A percentile compares a stretch with the other conserved stretches of the same genome.
phyloP scores from a whole-genome alignment of 2,329 filamentous ascomycete genomes.

The Curvularia eragrostidis region DNA sequence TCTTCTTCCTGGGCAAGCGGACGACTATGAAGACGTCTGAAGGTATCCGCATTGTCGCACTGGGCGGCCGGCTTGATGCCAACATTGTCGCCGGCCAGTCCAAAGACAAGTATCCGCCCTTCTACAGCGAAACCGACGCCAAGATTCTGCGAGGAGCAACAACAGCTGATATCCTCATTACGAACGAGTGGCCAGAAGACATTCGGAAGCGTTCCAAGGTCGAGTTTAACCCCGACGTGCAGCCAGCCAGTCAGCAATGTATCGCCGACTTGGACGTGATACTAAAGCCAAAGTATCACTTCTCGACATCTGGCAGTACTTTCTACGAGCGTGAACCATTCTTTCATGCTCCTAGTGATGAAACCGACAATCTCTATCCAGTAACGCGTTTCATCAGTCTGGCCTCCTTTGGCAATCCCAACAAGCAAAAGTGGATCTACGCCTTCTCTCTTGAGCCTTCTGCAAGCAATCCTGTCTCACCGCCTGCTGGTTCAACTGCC shows the following conservation, averaged over 20 bases:
- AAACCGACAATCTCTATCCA: constrained; percentile 59
- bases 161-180: constrained; percentile 84
- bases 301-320: constrained; percentile 72
- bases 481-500: constrained; percentile 75
- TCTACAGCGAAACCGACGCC: constrained; percentile 78
- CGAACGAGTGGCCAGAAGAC: constrained; percentile 80
- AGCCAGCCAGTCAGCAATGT: constrained; percentile 65
- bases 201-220: constrained; percentile 74
- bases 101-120: constrained; percentile 76
- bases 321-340: constrained; percentile 95
- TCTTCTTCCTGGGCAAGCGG: constrained; percentile 85
- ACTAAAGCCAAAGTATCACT: constrained; percentile 91
- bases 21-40: constrained; percentile 88
- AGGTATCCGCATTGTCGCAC: constrained; percentile 82
- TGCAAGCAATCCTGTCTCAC: constrained; percentile 63
- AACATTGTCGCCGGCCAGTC: constrained; percentile 68
- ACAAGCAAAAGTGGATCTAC: constrained; percentile 82
- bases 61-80: constrained; percentile 76
- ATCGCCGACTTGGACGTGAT: constrained; percentile 79
- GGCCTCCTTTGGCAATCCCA: constrained; percentile 75
- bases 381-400: constrained; percentile 92
- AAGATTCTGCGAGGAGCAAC: constrained; percentile 77
- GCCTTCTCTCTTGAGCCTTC: constrained; percentile 70
- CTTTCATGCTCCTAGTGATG: constrained; percentile 67
- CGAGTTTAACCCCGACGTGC: constrained; percentile 61